Evolutionary conservation across 2,329 filamentous ascomycete genomes (phyloP).

Genomic region (Venturiaceae sp.): DNA sequence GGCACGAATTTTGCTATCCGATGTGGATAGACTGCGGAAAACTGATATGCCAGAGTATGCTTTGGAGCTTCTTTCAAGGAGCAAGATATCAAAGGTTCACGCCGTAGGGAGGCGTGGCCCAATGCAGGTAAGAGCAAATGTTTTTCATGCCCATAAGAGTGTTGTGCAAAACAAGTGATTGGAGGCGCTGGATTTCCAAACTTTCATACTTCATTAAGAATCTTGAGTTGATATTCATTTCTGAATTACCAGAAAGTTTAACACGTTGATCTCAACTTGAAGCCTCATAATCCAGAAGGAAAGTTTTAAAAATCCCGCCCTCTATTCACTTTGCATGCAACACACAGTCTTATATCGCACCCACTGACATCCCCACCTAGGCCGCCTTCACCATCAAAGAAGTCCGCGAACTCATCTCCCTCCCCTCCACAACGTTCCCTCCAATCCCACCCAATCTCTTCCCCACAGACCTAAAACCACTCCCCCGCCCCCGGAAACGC

Average conservation of each 20-base stretch:
- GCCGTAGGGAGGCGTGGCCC: slow-evolving; percentile 86
- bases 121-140: slow-evolving; percentile 59
- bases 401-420: slow-evolving; percentile 73
- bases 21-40: slow-evolving; percentile 60
- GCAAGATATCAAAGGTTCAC: slow-evolving; percentile 67
- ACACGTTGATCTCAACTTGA: too few species aligned
- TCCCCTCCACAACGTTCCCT: slow-evolving; percentile 62
- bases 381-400: slow-evolving; percentile 96
- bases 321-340: too few species aligned
- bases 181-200: background rate
- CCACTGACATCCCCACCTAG: slow-evolving; percentile 30
- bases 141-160: slow-evolving; percentile 3
- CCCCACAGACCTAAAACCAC: slow-evolving; percentile 54
- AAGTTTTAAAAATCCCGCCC: too few species aligned
- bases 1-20: slow-evolving; percentile 72
- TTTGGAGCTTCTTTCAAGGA: slow-evolving; percentile 60
- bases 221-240: too few species aligned
- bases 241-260: too few species aligned
- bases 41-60: slow-evolving; percentile 89
- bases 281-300: too few species aligned
- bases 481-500: slow-evolving; percentile 67
- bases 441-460: slow-evolving; percentile 57
- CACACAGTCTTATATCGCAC: background rate
- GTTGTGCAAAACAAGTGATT: too few species aligned
- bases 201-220: background rate